Percentiles rank a stretch among this genome's conserved stretches.
Evolutionary conservation across 2,329 filamentous ascomycete species (phyloP).

Genomic region (Sporothrix protearum): DNA sequence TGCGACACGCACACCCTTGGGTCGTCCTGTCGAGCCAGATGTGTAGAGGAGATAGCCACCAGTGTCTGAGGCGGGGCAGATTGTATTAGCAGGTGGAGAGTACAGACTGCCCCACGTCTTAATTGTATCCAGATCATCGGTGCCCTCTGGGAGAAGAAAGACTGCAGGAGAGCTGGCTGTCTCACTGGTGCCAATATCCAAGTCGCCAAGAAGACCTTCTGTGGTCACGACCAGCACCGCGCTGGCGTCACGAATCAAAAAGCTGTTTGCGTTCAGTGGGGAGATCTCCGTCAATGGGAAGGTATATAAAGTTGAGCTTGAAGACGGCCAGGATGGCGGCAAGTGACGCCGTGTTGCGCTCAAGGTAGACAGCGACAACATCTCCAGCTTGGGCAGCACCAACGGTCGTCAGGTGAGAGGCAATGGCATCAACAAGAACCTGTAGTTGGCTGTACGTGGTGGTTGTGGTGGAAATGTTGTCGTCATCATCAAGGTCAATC

Average conservation of each 20-base stretch:
- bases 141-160: background rate
- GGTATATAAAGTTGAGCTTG: slow-evolving; percentile 56
- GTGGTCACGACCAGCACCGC: slow-evolving; percentile 50
- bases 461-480: slow-evolving; percentile 31
- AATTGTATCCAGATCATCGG: slow-evolving; percentile 31
- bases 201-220: slow-evolving; percentile 38
- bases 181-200: background rate
- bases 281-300: slow-evolving; percentile 57
- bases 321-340: slow-evolving; percentile 55
- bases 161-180: background rate
- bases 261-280: slow-evolving; percentile 58
- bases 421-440: background rate
- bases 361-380: slow-evolving; percentile 59
- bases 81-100: slow-evolving; percentile 37
- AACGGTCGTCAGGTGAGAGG: slow-evolving; percentile 31
- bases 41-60: slow-evolving; percentile 54
- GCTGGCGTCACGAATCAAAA: slow-evolving; percentile 58
- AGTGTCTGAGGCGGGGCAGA: slow-evolving; percentile 40
- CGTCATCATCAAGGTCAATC: slow-evolving; percentile 41
- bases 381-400: slow-evolving; percentile 41
- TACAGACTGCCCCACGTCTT: background rate
- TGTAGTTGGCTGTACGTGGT: background rate
- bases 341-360: slow-evolving; percentile 61
- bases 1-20: slow-evolving; percentile 57
- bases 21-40: slow-evolving; percentile 55